A percentile compares a stretch with the other conserved stretches of the same genome.
These are phyloP conservation scores for Quercus phellos DNA, from an alignment of 331 rosid species.

Conservation along the genomic window DNA sequence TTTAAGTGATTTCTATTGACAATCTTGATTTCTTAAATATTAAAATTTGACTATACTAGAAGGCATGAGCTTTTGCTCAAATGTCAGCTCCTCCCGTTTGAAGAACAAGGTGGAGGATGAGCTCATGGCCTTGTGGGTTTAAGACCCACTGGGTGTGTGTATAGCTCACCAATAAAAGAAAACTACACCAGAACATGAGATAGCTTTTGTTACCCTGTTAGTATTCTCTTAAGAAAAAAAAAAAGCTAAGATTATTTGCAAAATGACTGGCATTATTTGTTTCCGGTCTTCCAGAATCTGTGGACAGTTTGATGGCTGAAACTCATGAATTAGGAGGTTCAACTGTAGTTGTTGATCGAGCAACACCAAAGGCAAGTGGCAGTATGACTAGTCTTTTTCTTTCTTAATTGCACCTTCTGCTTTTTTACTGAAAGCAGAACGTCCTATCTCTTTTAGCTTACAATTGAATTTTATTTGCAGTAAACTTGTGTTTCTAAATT, in stretches of 20 bases:
- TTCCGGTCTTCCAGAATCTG: constrained; percentile 64
- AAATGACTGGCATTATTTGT: neutral
- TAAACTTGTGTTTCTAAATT: neutral
- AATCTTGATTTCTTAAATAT: neutral
- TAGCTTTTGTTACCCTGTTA: neutral
- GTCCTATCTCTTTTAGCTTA: neutral
- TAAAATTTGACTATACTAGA: neutral
- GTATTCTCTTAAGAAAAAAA: neutral
- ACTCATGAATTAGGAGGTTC: constrained; percentile 92
- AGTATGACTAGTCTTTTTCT: constrained; percentile 10
- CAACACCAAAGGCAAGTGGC: constrained; percentile 87
- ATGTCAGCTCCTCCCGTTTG: no score
- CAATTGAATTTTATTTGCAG: neutral
- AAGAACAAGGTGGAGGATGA: no score
- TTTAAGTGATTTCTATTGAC: neutral
- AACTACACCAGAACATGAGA: neutral
- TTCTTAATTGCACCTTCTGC: neutral
- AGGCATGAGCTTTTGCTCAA: no score
- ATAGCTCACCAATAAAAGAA: neutral
- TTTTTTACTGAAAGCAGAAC: neutral
- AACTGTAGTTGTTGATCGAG: constrained; percentile 89
- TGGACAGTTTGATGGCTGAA: constrained; percentile 85
- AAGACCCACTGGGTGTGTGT: neutral
- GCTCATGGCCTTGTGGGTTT: no score
- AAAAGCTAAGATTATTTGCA: neutral